phyloP scores from a whole-genome alignment of 305 asterid species.

The Coffea humblotiana region DNA sequence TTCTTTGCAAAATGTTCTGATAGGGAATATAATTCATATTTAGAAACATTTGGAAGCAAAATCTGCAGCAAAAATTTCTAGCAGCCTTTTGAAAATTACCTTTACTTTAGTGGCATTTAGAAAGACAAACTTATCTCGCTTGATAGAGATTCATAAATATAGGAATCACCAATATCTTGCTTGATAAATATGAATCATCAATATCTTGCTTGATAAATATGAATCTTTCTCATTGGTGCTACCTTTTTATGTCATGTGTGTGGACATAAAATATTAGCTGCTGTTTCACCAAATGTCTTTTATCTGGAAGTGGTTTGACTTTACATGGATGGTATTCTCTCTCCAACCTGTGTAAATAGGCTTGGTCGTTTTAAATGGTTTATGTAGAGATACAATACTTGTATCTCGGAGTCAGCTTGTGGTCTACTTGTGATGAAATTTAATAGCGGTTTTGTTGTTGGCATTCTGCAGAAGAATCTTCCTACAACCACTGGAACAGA shows the following conservation, averaged over 20 bases:
- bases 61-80: background rate
- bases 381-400: background rate
- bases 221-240: background rate
- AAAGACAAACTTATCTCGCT: background rate
- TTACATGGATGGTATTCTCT: background rate
- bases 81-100: background rate
- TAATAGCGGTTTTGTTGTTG: constrained; percentile 20
- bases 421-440: background rate
- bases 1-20: background rate
- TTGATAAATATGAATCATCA: background rate
- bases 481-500: constrained; percentile 65
- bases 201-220: background rate
- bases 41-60: background rate
- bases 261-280: background rate
- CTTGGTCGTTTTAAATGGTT: background rate
- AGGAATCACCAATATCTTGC: background rate
- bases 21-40: background rate
- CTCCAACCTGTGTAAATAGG: too few species aligned
- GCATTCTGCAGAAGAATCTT: constrained; percentile 67
- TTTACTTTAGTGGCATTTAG: background rate
- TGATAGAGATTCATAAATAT: background rate
- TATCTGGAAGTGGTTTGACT: background rate
- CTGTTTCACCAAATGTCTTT: background rate
- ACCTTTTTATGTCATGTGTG: background rate
- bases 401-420: background rate